Evolutionary conservation across 1,284 basidiomycete species (phyloP).

Genomic region (Tremellales sp.): DNA sequence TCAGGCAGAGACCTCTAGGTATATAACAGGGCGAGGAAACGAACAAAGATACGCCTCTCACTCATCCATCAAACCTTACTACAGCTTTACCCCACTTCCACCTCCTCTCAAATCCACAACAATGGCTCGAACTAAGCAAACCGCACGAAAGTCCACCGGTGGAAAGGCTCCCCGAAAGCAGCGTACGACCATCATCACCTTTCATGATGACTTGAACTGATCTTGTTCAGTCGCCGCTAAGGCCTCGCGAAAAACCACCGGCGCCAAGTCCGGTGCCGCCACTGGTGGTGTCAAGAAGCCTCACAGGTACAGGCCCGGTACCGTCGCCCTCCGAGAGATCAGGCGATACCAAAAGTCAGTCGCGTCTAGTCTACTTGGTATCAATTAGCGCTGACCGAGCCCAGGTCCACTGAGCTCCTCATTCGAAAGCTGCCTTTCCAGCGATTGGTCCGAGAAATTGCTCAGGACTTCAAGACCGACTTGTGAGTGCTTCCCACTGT

Average conservation of each 20-base stretch:
- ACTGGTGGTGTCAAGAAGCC: constrained; percentile 96
- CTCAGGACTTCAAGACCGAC: constrained; percentile 53
- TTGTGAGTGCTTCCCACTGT: background rate
- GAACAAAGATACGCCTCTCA: too few relatives aligned
- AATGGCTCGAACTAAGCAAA: constrained; percentile 55
- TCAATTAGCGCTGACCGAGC: background rate
- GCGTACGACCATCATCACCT: constrained; percentile 33
- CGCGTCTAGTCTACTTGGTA: background rate
- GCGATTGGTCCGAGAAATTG: constrained; percentile 71
- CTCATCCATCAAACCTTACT: background rate
- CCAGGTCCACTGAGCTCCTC: constrained; percentile 78
- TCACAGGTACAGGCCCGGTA: constrained; percentile 94
- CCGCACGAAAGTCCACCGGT: constrained; percentile 62
- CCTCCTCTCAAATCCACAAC: constrained; percentile 9
- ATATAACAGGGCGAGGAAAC: too few relatives aligned
- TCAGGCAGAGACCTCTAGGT: too few relatives aligned
- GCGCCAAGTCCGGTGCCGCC: constrained; percentile 59
- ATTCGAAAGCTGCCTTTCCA: constrained; percentile 93
- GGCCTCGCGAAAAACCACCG: constrained; percentile 62
- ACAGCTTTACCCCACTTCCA: background rate
- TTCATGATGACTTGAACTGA: background rate
- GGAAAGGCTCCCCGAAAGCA: constrained; percentile 56
- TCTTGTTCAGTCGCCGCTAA: constrained; percentile 61
- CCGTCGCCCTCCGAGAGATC: constrained; percentile 95
- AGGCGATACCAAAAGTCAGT: constrained; percentile 73